These are phyloP conservation scores for Solanum arcanum DNA, from an alignment of 257 asterid species.

Conservation along the genomic window DNA sequence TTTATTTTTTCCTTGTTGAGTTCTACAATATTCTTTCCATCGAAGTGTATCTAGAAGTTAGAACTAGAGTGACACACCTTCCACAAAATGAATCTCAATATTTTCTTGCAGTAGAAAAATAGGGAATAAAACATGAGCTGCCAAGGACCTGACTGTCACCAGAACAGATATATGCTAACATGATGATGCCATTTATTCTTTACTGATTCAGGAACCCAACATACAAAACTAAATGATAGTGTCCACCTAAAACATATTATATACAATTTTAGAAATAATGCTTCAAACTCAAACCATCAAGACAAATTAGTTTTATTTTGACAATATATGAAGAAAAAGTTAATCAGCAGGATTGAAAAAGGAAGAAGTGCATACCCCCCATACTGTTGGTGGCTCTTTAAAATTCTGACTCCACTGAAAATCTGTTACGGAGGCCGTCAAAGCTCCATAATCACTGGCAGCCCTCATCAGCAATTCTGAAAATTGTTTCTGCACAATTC, in stretches of 20 bases:
- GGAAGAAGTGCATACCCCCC: constrained; percentile 64
- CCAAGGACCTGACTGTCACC: neutral
- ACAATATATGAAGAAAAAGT: neutral
- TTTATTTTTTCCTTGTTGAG: neutral
- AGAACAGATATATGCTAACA: neutral
- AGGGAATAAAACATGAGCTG: neutral
- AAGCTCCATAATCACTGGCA: constrained; percentile 92
- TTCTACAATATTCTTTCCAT: neutral
- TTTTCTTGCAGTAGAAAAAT: neutral
- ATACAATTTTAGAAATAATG: neutral
- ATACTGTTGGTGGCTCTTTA: constrained; percentile 85
- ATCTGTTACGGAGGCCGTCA: constrained; percentile 88
- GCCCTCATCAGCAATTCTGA: constrained; percentile 94
- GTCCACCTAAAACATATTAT: neutral
- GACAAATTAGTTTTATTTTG: neutral
- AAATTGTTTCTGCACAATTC: constrained; percentile 73
- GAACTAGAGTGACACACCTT: neutral
- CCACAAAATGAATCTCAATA: neutral
- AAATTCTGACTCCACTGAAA: constrained; percentile 97
- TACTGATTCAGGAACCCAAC: neutral
- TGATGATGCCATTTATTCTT: neutral
- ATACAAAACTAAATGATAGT: neutral
- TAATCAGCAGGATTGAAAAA: neutral
- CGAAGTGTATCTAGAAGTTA: neutral
- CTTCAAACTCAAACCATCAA: neutral